Base-by-base conservation (phyloP, 2,329 filamentous ascomycete genomes). In the Macrophomina phaseolina region DNA sequence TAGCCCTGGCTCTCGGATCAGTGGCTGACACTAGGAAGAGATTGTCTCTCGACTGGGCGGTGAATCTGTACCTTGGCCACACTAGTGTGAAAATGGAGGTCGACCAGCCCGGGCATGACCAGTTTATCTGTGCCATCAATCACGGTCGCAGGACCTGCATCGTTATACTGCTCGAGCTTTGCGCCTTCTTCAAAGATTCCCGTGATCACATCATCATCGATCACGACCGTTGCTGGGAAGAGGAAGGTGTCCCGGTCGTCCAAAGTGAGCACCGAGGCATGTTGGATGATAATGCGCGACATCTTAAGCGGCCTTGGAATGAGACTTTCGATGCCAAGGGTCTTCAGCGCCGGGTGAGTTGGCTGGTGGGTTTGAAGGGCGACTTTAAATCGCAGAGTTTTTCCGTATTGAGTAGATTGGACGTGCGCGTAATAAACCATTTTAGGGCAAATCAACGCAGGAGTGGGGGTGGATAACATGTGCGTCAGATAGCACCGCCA, bases 71-170 rank as follows among this genome's bases (percentile, higher is more conserved):
- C 56, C 58, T 62, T 62, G 5, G 58, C 58, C 3, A 62, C 58
- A 23, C 58, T 62, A 14, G 58, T 62, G 32, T 62, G 58, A 14
- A 62, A 62, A 32, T 62, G 58, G 6, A 62, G 42, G 40, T 62
- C 58, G 16, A 62, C 7, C 5, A 62, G 58, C 7, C 58, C 58
- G 23, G 58, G 58, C 58, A 62, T 62, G 32, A 62, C 23, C 18
- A 62, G 58, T 11, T 62, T 62, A 42, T 62, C 58, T 11, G 58
- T 62, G 30, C 58, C 58, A 14, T 62, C 58, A 18, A 62, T 48
- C 3, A 18, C n/a, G 14, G 40, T 62, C 2, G 58, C 48, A 2
- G 30, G 28, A 5, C 18, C 32, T 9, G 8, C 23, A 4, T 34
- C 32, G 6, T 34, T 38, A 18, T 16, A 7, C 8, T 56, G 34